A percentile compares a stretch with the other conserved stretches of the same genome.
phyloP scores from a whole-genome alignment of 1,139 yeast genomes.

The Candida gigantensis region DNA sequence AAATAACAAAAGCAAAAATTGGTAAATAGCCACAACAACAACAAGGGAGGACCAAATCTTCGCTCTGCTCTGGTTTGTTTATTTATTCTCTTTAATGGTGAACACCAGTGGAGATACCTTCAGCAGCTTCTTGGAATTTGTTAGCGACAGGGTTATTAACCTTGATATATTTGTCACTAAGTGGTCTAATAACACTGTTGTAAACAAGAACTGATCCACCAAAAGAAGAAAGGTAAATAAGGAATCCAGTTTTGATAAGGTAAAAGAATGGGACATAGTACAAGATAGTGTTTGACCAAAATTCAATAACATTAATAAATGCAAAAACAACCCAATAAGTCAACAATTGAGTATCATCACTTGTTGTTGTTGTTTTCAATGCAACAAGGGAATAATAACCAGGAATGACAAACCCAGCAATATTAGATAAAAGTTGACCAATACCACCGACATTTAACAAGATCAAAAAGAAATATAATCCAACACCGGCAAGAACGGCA shows the following conservation, averaged over 20 bases:
- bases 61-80: too few relatives aligned
- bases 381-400: conserved; percentile 88
- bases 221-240: conserved; percentile 83
- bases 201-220: conserved; percentile 83
- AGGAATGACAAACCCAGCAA: conserved; percentile 89
- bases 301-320: conserved; percentile 83
- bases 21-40: too few relatives aligned
- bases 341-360: conserved; percentile 83
- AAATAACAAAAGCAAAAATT: too few relatives aligned
- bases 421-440: conserved; percentile 89
- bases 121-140: conserved; percentile 48
- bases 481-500: conserved; percentile 67
- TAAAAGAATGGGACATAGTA: conserved; percentile 97
- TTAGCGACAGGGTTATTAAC: conserved; percentile 31
- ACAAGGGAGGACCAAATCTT: too few relatives aligned
- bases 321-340: conserved; percentile 98
- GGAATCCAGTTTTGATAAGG: conserved; percentile 85
- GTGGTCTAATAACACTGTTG: conserved; percentile 64
- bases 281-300: conserved; percentile 90
- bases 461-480: conserved; percentile 68
- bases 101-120: conserved; percentile 41
- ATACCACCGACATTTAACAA: conserved; percentile 91
- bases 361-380: conserved; percentile 63
- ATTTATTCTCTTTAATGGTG: conserved; percentile 14
- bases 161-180: conserved; percentile 57